Evolutionary conservation across 2,329 filamentous ascomycete genomes (phyloP).

Genomic region (Epichloe brachyelytri): DNA sequence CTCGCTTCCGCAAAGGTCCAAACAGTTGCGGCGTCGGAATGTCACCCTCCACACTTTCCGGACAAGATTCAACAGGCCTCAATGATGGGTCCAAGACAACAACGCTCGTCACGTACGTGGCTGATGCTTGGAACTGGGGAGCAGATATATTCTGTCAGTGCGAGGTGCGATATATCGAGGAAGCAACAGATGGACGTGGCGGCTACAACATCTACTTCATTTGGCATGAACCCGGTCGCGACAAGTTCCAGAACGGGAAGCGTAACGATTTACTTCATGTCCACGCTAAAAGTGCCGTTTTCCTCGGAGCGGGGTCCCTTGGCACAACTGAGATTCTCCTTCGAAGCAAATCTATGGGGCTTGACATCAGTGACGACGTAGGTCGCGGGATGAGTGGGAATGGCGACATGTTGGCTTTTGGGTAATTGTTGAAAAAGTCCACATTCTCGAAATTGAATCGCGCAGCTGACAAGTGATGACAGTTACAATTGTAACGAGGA

Average conservation of each 20-base stretch:
- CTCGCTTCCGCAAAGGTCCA: constrained; percentile 45
- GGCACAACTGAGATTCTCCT: constrained; percentile 55
- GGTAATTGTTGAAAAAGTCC: constrained; percentile 19
- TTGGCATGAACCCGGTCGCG: constrained; percentile 48
- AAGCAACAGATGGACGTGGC: constrained; percentile 29
- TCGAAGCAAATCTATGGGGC: constrained; percentile 43
- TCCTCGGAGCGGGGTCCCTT: constrained; percentile 51
- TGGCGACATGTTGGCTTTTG: constrained; percentile 52
- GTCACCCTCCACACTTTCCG: constrained; percentile 44
- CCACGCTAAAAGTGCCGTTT: constrained; percentile 49
- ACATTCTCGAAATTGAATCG: not conserved
- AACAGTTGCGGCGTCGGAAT: constrained; percentile 55
- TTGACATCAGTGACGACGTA: constrained; percentile 42
- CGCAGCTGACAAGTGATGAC: not conserved
- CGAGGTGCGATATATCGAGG: constrained; percentile 50
- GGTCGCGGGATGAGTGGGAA: constrained; percentile 53
- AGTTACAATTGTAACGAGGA: constrained; percentile 46
- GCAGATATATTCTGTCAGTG: constrained; percentile 59
- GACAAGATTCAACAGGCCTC: constrained; percentile 49
- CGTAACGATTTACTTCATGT: constrained; percentile 55
- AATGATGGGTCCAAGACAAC: constrained; percentile 58
- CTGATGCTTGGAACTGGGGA: constrained; percentile 61
- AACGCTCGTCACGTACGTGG: constrained; percentile 52
- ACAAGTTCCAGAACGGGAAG: constrained; percentile 34
- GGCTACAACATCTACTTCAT: constrained; percentile 54